Evolutionary conservation across 2,329 filamentous ascomycete species (phyloP), one percentile per base, ranked within the genome.

Genomic region (Exophiala phaeomuriformis): DNA sequence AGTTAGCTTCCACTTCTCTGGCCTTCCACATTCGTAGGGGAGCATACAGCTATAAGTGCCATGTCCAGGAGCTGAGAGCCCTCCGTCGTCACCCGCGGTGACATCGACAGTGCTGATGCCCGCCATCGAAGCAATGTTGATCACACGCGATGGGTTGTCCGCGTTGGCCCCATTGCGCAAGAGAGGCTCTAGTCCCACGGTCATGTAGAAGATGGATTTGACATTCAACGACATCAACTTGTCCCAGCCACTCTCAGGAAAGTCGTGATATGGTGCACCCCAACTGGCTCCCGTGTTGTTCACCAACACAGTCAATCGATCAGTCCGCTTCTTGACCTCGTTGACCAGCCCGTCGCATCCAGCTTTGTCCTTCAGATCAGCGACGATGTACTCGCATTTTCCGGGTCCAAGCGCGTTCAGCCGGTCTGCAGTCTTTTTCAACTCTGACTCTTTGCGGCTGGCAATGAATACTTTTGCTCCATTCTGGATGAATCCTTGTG

Each of bases 231-330:
- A 75, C 60, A 79, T 76, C 27, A 81, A 69, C 58, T 80, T 77
- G 58, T 79, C 78, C 76, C 78, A 82, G 39, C 75, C 79, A 44
- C 72, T 69, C 57, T 79, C 77, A 0, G 77, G 77, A 61, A 79
- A 81, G 64, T 80, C 72, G 55, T 79, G 76, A 64, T 80, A 81
- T 30, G 77, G 74, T 29, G 74, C 78, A 6, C 77, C 78, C 73
- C 76, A 79, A 49, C 75, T 76, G 5, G 73, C 77, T 10, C 76
- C 76, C 5, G 75, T 75, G 37, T 56, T 56, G 63, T 79, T 78
- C 49, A 79, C 68, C 19, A 78, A 66, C 28, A 78, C 72, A 60
- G 65, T 77, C 66, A 78, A 51, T 8, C 66, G 61, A 36, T 69
- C 68, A 2, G 65, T 65, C 6, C 70, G 68, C 64, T 75, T 75